Evolutionary conservation across 805 yeast species (phyloP).

Genomic region (Kodamaea nitidulidarum): DNA sequence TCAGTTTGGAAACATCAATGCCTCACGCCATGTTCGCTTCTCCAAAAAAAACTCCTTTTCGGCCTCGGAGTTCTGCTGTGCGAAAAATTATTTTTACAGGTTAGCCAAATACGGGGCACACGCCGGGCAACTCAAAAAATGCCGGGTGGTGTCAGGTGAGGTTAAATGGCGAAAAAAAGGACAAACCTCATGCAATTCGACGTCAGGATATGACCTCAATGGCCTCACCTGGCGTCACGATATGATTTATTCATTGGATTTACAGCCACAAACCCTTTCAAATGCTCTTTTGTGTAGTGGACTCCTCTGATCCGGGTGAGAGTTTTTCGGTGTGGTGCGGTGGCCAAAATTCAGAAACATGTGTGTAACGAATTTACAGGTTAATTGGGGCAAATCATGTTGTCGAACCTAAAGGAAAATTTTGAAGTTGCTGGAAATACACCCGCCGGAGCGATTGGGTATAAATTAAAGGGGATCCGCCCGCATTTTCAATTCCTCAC

Average conservation of each 20-base stretch:
- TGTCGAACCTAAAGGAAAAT: conserved; percentile 3
- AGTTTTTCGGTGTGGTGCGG: neutral
- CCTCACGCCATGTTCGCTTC: neutral
- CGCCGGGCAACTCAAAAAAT: neutral
- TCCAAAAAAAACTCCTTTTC: conserved; percentile 2
- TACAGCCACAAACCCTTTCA: neutral
- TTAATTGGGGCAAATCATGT: conserved; percentile 5
- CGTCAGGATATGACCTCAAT: neutral
- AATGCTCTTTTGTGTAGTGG: conserved; percentile 7
- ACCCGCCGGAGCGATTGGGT: conserved; percentile 6
- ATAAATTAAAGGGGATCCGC: conserved; percentile 9
- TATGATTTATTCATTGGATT: neutral
- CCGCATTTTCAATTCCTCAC: conserved; percentile 3
- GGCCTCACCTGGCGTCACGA: conserved; percentile 1
- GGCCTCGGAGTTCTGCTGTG: conserved; percentile 16
- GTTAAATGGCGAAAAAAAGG: neutral
- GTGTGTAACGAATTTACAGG: conserved; percentile 1
- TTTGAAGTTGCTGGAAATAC: neutral
- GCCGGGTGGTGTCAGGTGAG: conserved; percentile 7
- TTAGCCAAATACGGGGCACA: conserved; percentile 6
- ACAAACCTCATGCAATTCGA: neutral
- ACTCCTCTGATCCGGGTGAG: conserved; percentile 9
- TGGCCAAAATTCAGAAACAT: neutral
- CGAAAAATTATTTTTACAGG: conserved; percentile 6
- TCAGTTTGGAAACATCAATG: neutral